A percentile compares a stretch with the other conserved stretches of the same genome.
These are phyloP conservation scores for Pseudogymnoascus sp. DNA, from an alignment of 2,329 filamentous ascomycete species.

Conservation along the genomic window DNA sequence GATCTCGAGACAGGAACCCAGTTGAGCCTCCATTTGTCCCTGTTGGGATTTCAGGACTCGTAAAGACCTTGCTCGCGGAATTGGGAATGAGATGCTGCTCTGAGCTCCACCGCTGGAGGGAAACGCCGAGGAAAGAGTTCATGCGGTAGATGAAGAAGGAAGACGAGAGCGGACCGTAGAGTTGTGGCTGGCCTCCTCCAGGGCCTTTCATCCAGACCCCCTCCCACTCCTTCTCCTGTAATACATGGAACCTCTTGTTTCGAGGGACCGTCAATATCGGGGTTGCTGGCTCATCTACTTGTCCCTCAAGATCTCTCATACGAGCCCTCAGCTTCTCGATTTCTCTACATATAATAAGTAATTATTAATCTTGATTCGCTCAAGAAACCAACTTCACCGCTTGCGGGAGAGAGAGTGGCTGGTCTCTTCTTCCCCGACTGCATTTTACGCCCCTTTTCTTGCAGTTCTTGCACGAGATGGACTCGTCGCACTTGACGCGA, in stretches of 20 bases:
- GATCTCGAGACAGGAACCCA: slow-evolving; percentile 29
- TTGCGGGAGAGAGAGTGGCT: slow-evolving; percentile 26
- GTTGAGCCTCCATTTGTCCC: slow-evolving; percentile 14
- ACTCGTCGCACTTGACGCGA: slow-evolving; percentile 35
- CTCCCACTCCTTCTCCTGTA: slow-evolving; percentile 12
- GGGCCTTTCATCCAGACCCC: slow-evolving; percentile 20
- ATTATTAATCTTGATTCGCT: too few species aligned
- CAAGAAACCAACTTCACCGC: slow-evolving; percentile 21
- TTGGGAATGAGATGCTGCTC: slow-evolving; percentile 27
- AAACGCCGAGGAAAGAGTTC: slow-evolving; percentile 29
- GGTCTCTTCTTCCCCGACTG: slow-evolving; percentile 27
- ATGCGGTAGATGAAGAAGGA: slow-evolving; percentile 39
- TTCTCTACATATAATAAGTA: too few species aligned
- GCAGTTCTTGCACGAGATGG: slow-evolving; percentile 34
- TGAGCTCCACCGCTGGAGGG: slow-evolving; percentile 28
- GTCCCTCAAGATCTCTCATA: slow-evolving; percentile 26
- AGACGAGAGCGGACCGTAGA: slow-evolving; percentile 36
- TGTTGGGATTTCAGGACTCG: slow-evolving; percentile 15
- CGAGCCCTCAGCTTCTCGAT: not conserved
- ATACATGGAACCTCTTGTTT: slow-evolving; percentile 6
- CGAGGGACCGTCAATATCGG: not conserved
- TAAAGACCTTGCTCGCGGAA: slow-evolving; percentile 13
- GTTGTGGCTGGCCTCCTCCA: slow-evolving; percentile 33
- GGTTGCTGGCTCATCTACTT: not conserved
- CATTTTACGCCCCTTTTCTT: slow-evolving; percentile 29